Base-by-base conservation (phyloP, 106 monocot species). In the Dendrobium catenatum region DNA sequence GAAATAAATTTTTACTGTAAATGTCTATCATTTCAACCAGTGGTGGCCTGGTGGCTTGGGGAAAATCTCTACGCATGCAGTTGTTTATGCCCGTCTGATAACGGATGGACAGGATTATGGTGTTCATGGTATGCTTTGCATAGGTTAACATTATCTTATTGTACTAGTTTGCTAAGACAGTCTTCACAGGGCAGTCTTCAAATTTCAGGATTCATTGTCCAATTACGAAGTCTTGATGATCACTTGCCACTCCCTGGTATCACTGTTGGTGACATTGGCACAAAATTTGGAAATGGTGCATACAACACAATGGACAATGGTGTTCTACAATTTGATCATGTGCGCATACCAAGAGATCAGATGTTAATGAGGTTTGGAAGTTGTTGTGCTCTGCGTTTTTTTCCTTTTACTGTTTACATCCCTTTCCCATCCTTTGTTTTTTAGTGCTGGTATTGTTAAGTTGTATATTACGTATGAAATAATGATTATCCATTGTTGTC, bases 11-110 rank as follows among this genome's bases (percentile, higher is more conserved):
- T 27, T 31, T 70, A 70, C 33, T 37, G 27, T 80, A 49, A 37
- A 70, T 68, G 29, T 80, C 29, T 47, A 31, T 75, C 56, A 55
- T 49, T 76, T 77, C 55, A 26, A 47, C 47, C 85, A 99, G 98
- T 99, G 98, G 98, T 99, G 98, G 98, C 98, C 98, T 84, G 98
- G 98, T 83, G 98, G 95, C 27, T 85, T 99, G 75, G 98, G 98
- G 4, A 99, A 99, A 85, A 77, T 83, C 68, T 95, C 98, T 70
- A 99, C 98, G 54, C 98, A 99, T 91, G 98, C 89, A 72, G 78
- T 90, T 86, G 86, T 95, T 79, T 99, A 88, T 87, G 98, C 95
- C 31, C 95, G 91, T 64, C 88, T 99, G 19, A 89, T 95, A 22
- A 89, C 88, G 19, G 88, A 93, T 61, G 93, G 95, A 42, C 77